phyloP scores from a whole-genome alignment of 192 early-diverging fungal genomes.

The Diversispora eburnea region DNA sequence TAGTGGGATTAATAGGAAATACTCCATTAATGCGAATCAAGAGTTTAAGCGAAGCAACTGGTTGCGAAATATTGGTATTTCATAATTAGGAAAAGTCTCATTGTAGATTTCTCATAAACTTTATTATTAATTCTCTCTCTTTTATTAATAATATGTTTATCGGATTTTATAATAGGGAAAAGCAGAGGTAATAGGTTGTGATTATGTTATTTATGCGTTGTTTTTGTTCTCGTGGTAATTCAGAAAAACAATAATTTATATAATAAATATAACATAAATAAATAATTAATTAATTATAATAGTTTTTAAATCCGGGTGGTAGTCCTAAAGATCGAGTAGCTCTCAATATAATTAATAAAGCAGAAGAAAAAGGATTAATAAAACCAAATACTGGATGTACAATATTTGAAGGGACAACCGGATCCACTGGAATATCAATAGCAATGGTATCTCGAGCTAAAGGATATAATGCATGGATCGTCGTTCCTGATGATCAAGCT shows the following conservation, averaged over 20 bases:
- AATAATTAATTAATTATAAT: background rate
- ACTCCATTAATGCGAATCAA: slow-evolving; percentile 86
- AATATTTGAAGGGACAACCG: slow-evolving; percentile 94
- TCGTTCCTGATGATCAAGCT: slow-evolving; percentile 95
- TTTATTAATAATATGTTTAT: no score
- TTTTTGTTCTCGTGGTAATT: no score
- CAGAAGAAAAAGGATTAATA: slow-evolving; percentile 67
- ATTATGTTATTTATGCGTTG: background rate
- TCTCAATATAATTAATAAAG: slow-evolving; percentile 75
- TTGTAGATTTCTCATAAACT: no score
- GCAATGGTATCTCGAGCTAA: slow-evolving; percentile 85
- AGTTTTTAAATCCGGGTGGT: slow-evolving; percentile 92
- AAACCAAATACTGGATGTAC: slow-evolving; percentile 69
- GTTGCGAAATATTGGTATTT: slow-evolving; percentile 76
- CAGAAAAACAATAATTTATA: no score
- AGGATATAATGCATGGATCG: slow-evolving; percentile 91
- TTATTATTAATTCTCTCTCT: no score
- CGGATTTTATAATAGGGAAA: slow-evolving; percentile 30
- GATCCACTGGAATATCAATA: slow-evolving; percentile 93
- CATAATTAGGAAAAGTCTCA: no score
- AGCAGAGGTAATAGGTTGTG: slow-evolving; percentile 5
- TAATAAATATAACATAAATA: slow-evolving; percentile 20
- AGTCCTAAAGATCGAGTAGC: slow-evolving; percentile 94
- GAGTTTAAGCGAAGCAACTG: slow-evolving; percentile 83
- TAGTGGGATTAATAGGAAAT: slow-evolving; percentile 84